Percentiles rank a stretch among this genome's conserved stretches.
These are phyloP conservation scores for Neurospora terricola DNA, from an alignment of 495 filamentous ascomycete species.

Conservation along the genomic window DNA sequence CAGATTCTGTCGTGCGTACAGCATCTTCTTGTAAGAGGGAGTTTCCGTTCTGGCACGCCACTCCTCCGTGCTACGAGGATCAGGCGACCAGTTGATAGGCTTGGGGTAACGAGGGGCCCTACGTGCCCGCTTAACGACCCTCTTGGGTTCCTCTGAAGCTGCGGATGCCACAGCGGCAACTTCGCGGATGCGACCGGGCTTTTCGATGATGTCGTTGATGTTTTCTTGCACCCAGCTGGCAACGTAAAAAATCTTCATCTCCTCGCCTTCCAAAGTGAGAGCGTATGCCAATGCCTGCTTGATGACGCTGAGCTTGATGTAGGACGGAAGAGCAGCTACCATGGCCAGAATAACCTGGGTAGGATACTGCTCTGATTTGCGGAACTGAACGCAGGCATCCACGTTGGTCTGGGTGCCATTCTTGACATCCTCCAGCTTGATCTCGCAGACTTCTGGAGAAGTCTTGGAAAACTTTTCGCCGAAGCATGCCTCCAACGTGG, in stretches of 20 bases:
- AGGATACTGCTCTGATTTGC: slow-evolving; percentile 57
- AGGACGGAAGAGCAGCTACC: slow-evolving; percentile 64
- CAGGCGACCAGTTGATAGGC: slow-evolving; percentile 36
- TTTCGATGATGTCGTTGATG: slow-evolving; percentile 63
- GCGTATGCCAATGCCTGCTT: slow-evolving; percentile 65
- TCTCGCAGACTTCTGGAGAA: slow-evolving; percentile 52
- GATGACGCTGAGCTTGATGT: slow-evolving; percentile 84
- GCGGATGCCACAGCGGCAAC: slow-evolving; percentile 61
- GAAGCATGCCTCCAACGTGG: slow-evolving; percentile 72
- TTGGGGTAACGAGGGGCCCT: slow-evolving; percentile 41
- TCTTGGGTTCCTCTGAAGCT: slow-evolving; percentile 36
- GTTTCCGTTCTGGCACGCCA: slow-evolving; percentile 35
- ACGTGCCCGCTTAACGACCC: slow-evolving; percentile 12
- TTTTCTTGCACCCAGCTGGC: slow-evolving; percentile 83
- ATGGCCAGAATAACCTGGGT: slow-evolving; percentile 65
- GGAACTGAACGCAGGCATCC: slow-evolving; percentile 39
- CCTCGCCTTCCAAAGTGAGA: slow-evolving; percentile 59
- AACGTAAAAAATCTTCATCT: slow-evolving; percentile 77
- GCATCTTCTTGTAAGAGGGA: slow-evolving; percentile 60
- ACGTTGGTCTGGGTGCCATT: slow-evolving; percentile 34
- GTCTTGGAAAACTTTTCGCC: slow-evolving; percentile 48
- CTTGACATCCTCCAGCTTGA: slow-evolving; percentile 40
- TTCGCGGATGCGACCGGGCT: slow-evolving; percentile 72
- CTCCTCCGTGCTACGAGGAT: slow-evolving; percentile 32
- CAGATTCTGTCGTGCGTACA: slow-evolving; percentile 55